These are phyloP conservation scores for Macrophomina tecta DNA, from an alignment of 2,329 filamentous ascomycete species.

Conservation along the genomic window DNA sequence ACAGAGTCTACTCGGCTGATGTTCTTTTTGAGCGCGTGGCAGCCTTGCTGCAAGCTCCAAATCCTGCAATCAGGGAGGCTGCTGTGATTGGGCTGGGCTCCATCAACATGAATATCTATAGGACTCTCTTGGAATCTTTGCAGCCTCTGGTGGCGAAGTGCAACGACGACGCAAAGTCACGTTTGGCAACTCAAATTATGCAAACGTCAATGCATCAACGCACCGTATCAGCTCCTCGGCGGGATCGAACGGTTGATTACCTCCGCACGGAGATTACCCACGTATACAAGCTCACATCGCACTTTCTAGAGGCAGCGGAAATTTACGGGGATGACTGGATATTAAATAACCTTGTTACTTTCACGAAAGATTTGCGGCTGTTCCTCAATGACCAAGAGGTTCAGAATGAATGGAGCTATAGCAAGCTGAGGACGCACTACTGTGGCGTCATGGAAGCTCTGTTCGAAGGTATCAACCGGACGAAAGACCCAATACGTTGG, in stretches of 20 bases:
- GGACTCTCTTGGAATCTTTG: conserved; percentile 85
- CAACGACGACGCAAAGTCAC: conserved; percentile 84
- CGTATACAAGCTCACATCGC: conserved; percentile 91
- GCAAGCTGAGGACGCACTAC: conserved; percentile 89
- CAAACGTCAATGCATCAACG: conserved; percentile 70
- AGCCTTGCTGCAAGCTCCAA: conserved; percentile 80
- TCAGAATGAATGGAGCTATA: conserved; percentile 92
- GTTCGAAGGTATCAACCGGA: conserved; percentile 87
- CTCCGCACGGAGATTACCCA: conserved; percentile 94
- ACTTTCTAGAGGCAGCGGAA: conserved; percentile 79
- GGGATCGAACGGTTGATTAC: conserved; percentile 83
- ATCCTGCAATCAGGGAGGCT: conserved; percentile 82
- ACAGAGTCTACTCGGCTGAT: conserved; percentile 85
- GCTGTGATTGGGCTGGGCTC: conserved; percentile 91
- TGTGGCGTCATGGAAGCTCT: conserved; percentile 92
- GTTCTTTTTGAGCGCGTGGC: conserved; percentile 92
- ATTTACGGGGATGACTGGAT: conserved; percentile 90
- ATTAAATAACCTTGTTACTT: conserved; percentile 83
- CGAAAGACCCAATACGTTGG: conserved; percentile 86
- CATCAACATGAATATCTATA: conserved; percentile 93
- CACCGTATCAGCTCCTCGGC: conserved; percentile 78
- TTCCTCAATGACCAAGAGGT: conserved; percentile 96
- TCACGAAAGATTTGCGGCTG: conserved; percentile 89
- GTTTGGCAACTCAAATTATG: conserved; percentile 55
- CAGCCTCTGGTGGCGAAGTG: conserved; percentile 85